A percentile compares a stretch with the other conserved stretches of the same genome.
These are phyloP conservation scores for Arabis hirsuta DNA, from an alignment of 345 rosid genomes.

Conservation along the genomic window DNA sequence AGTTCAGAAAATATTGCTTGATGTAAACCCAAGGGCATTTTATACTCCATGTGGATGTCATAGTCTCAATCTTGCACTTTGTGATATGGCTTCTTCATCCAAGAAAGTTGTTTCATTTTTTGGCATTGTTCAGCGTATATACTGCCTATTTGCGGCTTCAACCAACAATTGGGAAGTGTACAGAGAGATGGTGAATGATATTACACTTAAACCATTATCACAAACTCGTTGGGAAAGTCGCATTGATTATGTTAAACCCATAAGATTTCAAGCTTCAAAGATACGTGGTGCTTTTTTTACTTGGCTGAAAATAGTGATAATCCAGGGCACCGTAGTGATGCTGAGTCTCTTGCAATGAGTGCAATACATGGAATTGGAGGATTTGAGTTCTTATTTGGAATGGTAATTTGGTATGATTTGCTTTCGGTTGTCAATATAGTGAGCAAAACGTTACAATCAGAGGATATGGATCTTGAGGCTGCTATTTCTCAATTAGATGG, in stretches of 20 bases:
- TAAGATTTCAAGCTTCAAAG: constrained; percentile 8
- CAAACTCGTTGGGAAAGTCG: neutral
- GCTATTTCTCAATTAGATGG: neutral
- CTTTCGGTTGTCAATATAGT: neutral
- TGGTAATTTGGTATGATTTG: constrained; percentile 8
- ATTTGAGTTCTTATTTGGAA: constrained; percentile 4
- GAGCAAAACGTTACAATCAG: neutral
- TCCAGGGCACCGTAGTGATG: neutral
- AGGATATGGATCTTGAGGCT: constrained; percentile 18
- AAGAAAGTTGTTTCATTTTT: neutral
- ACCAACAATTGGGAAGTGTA: constrained; percentile 2
- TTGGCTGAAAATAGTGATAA: constrained; percentile 5
- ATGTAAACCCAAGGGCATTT: neutral
- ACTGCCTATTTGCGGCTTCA: neutral
- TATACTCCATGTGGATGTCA: constrained; percentile 12
- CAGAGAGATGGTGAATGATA: neutral
- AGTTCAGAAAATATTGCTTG: constrained; percentile 4
- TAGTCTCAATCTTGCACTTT: constrained; percentile 13
- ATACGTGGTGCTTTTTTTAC: neutral
- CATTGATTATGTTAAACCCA: constrained; percentile 7
- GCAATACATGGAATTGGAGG: constrained; percentile 6
- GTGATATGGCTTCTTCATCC: neutral
- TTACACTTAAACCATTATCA: constrained; percentile 12
- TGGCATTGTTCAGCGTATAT: neutral
- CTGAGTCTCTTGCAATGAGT: constrained; percentile 1